Evolutionary conservation across 495 filamentous ascomycete species (phyloP).

Genomic region (Penicillium soppii): DNA sequence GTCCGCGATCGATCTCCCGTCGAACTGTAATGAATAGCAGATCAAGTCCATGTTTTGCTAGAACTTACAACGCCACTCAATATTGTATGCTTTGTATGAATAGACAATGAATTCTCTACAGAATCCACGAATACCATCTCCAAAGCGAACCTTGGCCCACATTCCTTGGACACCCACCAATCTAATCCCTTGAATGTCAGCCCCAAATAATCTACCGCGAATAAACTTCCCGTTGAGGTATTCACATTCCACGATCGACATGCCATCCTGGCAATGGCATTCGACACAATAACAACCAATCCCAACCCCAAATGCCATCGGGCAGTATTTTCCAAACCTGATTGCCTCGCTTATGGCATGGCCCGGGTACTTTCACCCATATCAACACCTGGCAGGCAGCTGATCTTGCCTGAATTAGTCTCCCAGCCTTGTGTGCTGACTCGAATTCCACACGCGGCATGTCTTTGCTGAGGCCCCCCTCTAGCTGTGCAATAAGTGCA

Average conservation of each 20-base stretch:
- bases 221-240: neutral
- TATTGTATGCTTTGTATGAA: no score
- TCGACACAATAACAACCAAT: neutral
- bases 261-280: constrained; percentile 12
- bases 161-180: constrained; percentile 6
- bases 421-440: constrained; percentile 4
- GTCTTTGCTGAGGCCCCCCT: constrained; percentile 6
- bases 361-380: neutral
- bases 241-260: constrained; percentile 22
- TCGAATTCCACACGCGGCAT: constrained; percentile 15
- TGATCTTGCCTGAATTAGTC: constrained; percentile 7
- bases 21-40: no score
- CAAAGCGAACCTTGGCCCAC: neutral
- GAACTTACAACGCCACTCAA: no score
- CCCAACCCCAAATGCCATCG: neutral
- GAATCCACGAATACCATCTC: no score
- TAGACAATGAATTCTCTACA: no score
- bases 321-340: neutral
- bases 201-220: neutral
- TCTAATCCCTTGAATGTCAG: constrained; percentile 1
- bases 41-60: no score
- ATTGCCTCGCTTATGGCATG: neutral
- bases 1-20: no score
- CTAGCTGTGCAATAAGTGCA: constrained; percentile 17
- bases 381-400: neutral